These are phyloP conservation scores for Mycena vulgaris DNA, from an alignment of 768 basidiomycete genomes.

Conservation along the genomic window DNA sequence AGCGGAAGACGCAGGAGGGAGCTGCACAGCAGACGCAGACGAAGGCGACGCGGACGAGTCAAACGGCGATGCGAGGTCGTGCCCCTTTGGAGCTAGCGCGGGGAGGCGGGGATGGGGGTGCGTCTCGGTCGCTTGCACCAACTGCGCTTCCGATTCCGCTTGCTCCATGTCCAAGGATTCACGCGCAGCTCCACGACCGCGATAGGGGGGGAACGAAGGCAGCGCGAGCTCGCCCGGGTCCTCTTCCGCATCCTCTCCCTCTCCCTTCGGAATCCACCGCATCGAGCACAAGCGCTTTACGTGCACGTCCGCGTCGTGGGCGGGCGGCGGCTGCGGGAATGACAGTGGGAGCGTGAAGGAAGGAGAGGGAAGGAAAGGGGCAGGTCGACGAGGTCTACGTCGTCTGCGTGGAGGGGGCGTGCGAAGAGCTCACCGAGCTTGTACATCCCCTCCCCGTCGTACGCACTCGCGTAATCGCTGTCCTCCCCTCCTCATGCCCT, in stretches of 20 bases:
- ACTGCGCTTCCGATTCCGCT: neutral
- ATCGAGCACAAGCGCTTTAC: no score
- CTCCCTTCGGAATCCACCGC: neutral
- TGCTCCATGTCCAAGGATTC: no score
- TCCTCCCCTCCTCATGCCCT: no score
- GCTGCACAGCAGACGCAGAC: neutral
- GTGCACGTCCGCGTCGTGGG: no score
- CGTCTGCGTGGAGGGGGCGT: neutral
- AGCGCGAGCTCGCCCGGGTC: slow-evolving; percentile 9
- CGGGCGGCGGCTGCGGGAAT: no score
- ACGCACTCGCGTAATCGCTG: no score
- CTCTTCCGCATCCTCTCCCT: neutral
- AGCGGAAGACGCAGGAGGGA: no score
- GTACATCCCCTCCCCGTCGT: neutral
- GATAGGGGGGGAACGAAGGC: neutral
- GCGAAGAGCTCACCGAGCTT: neutral
- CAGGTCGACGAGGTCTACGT: neutral
- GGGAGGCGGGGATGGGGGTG: neutral
- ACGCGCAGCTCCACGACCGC: no score
- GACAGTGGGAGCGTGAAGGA: no score
- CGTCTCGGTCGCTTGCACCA: neutral
- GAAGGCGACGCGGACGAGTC: no score
- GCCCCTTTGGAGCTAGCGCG: neutral
- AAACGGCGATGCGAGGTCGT: slow-evolving; percentile 32
- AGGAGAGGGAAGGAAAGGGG: no score